Conservation (phyloP, 1,284 basidiomycete genomes). For the Puccinia novopanici region DNA sequence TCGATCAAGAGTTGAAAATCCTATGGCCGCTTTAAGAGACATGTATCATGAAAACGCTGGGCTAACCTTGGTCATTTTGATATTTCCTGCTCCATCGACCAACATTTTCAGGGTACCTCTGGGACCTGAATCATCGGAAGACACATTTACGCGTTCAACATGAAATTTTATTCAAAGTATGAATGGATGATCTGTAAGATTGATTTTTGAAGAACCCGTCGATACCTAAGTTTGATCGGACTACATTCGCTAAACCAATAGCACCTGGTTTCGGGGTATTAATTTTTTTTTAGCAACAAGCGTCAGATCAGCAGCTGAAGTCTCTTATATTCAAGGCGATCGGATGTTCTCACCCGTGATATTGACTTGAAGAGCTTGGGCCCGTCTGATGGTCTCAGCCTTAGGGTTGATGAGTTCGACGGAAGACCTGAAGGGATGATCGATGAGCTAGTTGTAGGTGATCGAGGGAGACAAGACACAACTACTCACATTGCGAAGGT, state of each 20-base stretch:
- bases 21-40: too few species aligned
- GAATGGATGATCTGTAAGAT: not conserved
- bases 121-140: conserved; percentile 67
- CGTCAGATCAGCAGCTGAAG: conserved; percentile 65
- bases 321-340: conserved; percentile 20
- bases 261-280: conserved; percentile 71
- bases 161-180: not conserved
- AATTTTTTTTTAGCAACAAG: not conserved
- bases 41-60: not conserved
- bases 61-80: conserved; percentile 93
- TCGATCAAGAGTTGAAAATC: not conserved
- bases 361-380: conserved; percentile 87
- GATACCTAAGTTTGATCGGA: conserved; percentile 90
- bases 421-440: conserved; percentile 38
- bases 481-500: not conserved
- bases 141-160: not conserved
- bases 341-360: conserved; percentile 52
- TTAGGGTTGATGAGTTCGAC: conserved; percentile 54
- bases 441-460: not conserved
- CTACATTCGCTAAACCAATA: conserved; percentile 94
- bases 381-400: conserved; percentile 88
- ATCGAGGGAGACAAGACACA: not conserved
- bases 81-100: conserved; percentile 97
- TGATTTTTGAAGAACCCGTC: not conserved
- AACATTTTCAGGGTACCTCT: conserved; percentile 98